These are phyloP conservation scores for Aureobasidium pullulans DNA, from an alignment of 2,329 filamentous ascomycete species.

Conservation along the genomic window DNA sequence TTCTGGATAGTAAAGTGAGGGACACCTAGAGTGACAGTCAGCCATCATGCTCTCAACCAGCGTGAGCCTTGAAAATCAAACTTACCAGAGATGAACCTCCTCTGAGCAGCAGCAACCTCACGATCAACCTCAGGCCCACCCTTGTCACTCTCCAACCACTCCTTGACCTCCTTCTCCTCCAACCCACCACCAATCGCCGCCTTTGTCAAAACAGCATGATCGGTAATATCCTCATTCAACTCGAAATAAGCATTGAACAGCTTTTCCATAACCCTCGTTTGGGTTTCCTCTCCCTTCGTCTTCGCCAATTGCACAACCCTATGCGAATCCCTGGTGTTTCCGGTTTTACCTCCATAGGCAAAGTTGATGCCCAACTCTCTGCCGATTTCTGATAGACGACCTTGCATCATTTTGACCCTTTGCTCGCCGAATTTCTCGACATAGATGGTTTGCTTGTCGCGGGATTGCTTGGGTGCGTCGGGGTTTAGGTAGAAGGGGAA, in stretches of 20 bases:
- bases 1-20: slow-evolving; percentile 69
- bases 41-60: too few relatives aligned
- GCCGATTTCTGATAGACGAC: slow-evolving; percentile 52
- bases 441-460: slow-evolving; percentile 52
- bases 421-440: slow-evolving; percentile 57
- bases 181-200: slow-evolving; percentile 38
- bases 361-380: slow-evolving; percentile 64
- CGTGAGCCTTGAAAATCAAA: neutral
- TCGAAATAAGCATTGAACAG: slow-evolving; percentile 54
- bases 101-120: slow-evolving; percentile 37
- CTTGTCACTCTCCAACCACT: slow-evolving; percentile 37
- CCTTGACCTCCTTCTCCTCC: slow-evolving; percentile 34
- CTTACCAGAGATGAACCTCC: slow-evolving; percentile 42
- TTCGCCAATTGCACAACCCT: slow-evolving; percentile 64
- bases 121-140: slow-evolving; percentile 40
- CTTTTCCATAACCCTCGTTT: slow-evolving; percentile 54
- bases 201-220: slow-evolving; percentile 32
- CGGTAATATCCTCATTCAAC: slow-evolving; percentile 41
- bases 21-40: slow-evolving; percentile 44
- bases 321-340: slow-evolving; percentile 74
- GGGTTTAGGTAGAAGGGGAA: slow-evolving; percentile 76
- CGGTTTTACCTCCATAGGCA: slow-evolving; percentile 61
- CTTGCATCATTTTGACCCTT: slow-evolving; percentile 50
- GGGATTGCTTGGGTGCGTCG: slow-evolving; percentile 45
- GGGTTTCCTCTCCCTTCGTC: slow-evolving; percentile 44